Evolutionary conservation across 2,329 filamentous ascomycete species (phyloP).

Genomic region (Arthrobotrys sphaeroides): DNA sequence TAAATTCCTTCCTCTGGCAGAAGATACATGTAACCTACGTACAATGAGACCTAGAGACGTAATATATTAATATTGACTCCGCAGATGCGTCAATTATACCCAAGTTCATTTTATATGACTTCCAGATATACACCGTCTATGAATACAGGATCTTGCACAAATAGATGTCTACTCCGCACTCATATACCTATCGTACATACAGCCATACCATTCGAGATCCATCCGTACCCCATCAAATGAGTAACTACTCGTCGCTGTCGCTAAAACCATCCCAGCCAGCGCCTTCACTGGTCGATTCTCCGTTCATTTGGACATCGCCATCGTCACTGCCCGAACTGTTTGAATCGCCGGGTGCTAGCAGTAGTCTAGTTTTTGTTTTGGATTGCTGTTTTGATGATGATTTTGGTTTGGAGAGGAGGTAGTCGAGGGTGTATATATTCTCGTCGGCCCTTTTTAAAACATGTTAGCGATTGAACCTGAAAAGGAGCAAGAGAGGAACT

Average conservation of each 20-base stretch:
- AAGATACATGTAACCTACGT: too few relatives aligned
- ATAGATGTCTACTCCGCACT: not conserved
- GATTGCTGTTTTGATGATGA: not conserved
- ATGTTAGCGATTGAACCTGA: not conserved
- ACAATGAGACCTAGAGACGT: too few relatives aligned
- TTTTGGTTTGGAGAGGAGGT: constrained; percentile 67
- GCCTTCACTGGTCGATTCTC: constrained; percentile 16
- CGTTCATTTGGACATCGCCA: constrained; percentile 40
- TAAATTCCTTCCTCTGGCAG: not conserved
- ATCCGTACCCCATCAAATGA: not conserved
- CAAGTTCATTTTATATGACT: constrained; percentile 18
- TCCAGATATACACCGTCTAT: constrained; percentile 36
- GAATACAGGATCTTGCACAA: constrained; percentile 10
- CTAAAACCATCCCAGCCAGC: constrained; percentile 42
- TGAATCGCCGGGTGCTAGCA: not conserved
- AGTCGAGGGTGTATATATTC: constrained; percentile 89
- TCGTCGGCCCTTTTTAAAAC: constrained; percentile 73
- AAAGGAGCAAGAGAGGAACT: constrained; percentile 18
- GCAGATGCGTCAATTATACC: too few relatives aligned
- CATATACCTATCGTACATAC: constrained; percentile 28
- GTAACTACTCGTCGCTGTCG: constrained; percentile 16
- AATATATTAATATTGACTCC: too few relatives aligned
- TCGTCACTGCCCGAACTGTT: constrained; percentile 29
- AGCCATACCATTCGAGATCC: not conserved
- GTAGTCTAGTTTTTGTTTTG: constrained; percentile 8